phyloP scores from a whole-genome alignment of 306 rosid species.

The Castanospermum australe region DNA sequence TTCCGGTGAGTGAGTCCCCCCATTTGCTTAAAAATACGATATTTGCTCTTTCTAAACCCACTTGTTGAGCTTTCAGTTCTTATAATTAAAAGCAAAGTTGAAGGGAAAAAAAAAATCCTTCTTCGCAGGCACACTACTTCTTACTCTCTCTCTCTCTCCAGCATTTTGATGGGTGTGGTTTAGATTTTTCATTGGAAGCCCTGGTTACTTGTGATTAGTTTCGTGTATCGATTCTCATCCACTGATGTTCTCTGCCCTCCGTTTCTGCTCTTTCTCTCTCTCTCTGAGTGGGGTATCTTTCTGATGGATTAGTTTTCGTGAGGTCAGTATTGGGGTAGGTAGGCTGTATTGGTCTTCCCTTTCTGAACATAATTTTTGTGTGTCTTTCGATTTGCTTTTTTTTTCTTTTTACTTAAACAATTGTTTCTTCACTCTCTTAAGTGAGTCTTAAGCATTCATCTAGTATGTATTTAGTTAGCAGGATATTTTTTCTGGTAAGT shows the following conservation, averaged over 20 bases:
- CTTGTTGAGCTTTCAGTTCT: background rate
- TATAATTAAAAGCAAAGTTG: background rate
- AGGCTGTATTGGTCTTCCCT: slow-evolving; percentile 28
- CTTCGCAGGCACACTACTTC: background rate
- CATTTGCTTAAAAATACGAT: background rate
- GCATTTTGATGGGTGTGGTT: background rate
- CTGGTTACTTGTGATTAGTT: slow-evolving; percentile 7
- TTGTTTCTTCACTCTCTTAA: background rate
- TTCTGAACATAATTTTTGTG: background rate
- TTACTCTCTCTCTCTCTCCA: background rate
- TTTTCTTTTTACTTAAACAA: background rate
- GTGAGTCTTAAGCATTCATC: background rate
- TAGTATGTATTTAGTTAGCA: background rate
- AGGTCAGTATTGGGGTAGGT: slow-evolving; percentile 36
- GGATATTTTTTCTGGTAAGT: background rate
- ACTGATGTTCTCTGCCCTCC: slow-evolving; percentile 1
- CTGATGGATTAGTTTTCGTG: slow-evolving; percentile 33
- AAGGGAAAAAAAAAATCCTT: background rate
- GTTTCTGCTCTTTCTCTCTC: background rate
- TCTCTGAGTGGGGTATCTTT: slow-evolving; percentile 22
- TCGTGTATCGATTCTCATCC: slow-evolving; percentile 18
- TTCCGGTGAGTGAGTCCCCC: slow-evolving; percentile 56
- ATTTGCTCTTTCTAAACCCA: background rate
- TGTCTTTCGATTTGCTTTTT: background rate
- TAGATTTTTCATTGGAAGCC: background rate